phyloP scores from a whole-genome alignment of 2,329 filamentous ascomycete species.

The Macrophomina phaseolina region DNA sequence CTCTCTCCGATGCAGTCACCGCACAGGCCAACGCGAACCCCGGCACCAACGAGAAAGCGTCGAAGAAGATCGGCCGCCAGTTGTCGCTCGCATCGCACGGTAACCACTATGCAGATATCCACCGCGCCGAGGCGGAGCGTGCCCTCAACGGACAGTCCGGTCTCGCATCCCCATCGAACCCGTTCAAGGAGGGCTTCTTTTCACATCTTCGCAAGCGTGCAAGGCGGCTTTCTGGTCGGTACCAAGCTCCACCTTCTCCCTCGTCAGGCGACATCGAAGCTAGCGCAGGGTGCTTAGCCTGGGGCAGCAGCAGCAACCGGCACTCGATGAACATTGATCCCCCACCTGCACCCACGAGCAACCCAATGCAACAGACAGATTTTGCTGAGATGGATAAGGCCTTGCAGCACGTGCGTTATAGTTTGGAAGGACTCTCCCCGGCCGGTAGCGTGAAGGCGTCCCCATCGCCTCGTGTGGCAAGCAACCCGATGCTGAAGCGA shows the following conservation, averaged over 20 bases:
- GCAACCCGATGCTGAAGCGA: slow-evolving; percentile 55
- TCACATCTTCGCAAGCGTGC: slow-evolving; percentile 95
- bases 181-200: slow-evolving; percentile 95
- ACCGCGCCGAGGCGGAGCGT: slow-evolving; percentile 88
- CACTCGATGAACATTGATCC: slow-evolving; percentile 67
- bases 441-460: slow-evolving; percentile 43
- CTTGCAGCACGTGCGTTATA: slow-evolving; percentile 65
- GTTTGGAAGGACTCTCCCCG: slow-evolving; percentile 52
- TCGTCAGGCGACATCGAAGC: slow-evolving; percentile 86
- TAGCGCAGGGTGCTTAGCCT: slow-evolving; percentile 89
- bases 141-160: slow-evolving; percentile 78
- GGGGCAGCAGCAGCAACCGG: slow-evolving; percentile 73
- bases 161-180: slow-evolving; percentile 75
- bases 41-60: slow-evolving; percentile 66
- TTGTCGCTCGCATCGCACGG: slow-evolving; percentile 89
- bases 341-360: slow-evolving; percentile 52
- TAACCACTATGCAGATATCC: slow-evolving; percentile 89
- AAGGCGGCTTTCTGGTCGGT: slow-evolving; percentile 86
- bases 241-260: slow-evolving; percentile 80
- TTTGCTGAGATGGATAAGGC: slow-evolving; percentile 67
- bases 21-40: slow-evolving; percentile 79
- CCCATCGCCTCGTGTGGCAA: slow-evolving; percentile 44
- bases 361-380: slow-evolving; percentile 54
- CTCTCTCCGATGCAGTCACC: slow-evolving; percentile 91
- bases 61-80: slow-evolving; percentile 94